Conservation (phyloP, 176 grass and related monocot species). For the Carex cristatella region DNA sequence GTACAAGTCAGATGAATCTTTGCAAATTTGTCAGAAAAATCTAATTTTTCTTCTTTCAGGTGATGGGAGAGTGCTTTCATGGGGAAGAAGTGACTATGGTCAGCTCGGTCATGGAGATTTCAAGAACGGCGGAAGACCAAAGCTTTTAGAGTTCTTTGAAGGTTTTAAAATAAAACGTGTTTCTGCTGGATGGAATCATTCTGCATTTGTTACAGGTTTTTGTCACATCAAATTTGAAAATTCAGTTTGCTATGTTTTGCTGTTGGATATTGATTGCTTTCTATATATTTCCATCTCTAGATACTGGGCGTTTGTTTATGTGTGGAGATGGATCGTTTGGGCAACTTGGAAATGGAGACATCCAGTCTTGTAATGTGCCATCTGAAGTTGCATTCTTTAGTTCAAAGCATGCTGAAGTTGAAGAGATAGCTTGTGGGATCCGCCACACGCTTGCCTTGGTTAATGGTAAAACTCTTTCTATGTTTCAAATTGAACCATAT, state of each 20-base stretch:
- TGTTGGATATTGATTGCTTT: constrained; percentile 34
- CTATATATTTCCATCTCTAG: constrained; percentile 58
- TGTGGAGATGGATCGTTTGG: constrained; percentile 96
- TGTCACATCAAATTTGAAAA: background rate
- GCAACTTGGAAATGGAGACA: constrained; percentile 79
- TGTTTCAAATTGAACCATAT: constrained; percentile 11
- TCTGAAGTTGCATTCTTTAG: constrained; percentile 55
- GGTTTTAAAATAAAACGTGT: constrained; percentile 46
- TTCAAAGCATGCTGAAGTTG: constrained; percentile 47
- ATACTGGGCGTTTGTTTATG: constrained; percentile 63
- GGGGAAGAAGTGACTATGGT: constrained; percentile 73
- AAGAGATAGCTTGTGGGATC: constrained; percentile 84
- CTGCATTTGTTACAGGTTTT: constrained; percentile 96
- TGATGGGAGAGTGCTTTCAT: constrained; percentile 68
- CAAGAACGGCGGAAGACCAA: constrained; percentile 42
- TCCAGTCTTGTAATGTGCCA: constrained; percentile 49
- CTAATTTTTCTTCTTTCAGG: constrained; percentile 42
- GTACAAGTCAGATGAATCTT: background rate
- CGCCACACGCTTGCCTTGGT: constrained; percentile 81
- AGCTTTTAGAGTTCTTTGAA: constrained; percentile 57
- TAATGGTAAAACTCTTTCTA: constrained; percentile 39
- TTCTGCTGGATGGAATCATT: constrained; percentile 97
- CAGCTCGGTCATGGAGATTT: constrained; percentile 76
- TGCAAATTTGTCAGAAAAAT: constrained; percentile 11
- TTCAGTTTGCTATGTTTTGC: constrained; percentile 25